Evolutionary conservation across 306 rosid species (phyloP).

Genomic region (Castanea crenata): DNA sequence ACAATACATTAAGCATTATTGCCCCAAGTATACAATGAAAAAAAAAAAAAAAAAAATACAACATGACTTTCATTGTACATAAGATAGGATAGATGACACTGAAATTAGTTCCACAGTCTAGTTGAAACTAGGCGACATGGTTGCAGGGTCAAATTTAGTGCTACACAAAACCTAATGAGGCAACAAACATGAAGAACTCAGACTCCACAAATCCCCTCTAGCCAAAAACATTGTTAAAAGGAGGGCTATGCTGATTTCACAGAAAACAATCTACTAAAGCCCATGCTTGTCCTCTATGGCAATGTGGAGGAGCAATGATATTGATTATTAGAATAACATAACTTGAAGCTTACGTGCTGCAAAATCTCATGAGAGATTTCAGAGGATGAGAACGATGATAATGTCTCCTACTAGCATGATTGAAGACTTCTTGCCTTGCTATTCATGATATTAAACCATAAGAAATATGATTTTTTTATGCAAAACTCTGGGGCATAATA

Average conservation of each 20-base stretch:
- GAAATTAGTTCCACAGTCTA: not conserved
- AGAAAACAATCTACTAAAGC: not conserved
- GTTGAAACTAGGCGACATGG: not conserved
- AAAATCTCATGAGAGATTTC: not conserved
- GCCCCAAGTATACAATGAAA: not conserved
- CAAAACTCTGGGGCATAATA: not conserved
- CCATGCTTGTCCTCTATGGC: not conserved
- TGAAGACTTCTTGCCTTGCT: too few species aligned
- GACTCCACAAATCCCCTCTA: too few species aligned
- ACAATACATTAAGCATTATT: not conserved
- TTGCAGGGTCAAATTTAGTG: too few species aligned
- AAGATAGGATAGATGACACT: not conserved
- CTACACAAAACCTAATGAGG: too few species aligned
- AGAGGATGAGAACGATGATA: not conserved
- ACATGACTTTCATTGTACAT: not conserved
- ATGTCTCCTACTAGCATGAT: too few species aligned
- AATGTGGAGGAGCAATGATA: not conserved
- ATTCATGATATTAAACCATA: not conserved
- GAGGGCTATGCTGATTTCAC: not conserved
- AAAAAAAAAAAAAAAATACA: not conserved
- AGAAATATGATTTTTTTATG: not conserved
- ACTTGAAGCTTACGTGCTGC: not conserved
- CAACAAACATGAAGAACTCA: too few species aligned
- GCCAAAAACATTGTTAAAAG: too few species aligned
- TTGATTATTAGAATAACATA: not conserved